phyloP scores from a whole-genome alignment of 768 basidiomycete species.

The Mycena belliarum region DNA sequence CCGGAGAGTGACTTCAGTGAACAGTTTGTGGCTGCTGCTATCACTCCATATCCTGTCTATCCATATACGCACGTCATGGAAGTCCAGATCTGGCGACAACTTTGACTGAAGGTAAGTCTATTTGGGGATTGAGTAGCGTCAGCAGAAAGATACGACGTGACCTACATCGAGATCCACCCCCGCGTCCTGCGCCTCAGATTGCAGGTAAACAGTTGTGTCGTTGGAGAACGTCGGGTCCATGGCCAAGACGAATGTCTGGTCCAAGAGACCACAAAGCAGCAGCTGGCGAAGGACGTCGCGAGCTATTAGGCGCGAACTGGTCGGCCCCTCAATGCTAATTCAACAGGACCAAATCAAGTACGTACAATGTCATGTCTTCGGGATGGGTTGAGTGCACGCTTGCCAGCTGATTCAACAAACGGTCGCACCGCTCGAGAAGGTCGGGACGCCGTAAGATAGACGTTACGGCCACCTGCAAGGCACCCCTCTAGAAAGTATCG shows the following conservation, averaged over 20 bases:
- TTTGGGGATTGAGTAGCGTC: conserved; percentile 13
- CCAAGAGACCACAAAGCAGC: conserved; percentile 52
- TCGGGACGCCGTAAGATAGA: conserved; percentile 52
- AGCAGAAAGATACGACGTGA: conserved; percentile 4
- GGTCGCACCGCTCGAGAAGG: conserved; percentile 56
- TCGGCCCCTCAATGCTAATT: neutral
- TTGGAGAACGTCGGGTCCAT: conserved; percentile 53
- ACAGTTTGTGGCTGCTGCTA: conserved; percentile 53
- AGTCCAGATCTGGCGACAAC: conserved; percentile 49
- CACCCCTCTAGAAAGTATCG: conserved; percentile 31
- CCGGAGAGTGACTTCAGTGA: conserved; percentile 58
- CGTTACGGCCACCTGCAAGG: conserved; percentile 52
- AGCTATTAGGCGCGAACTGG: conserved; percentile 36
- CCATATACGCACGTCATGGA: conserved; percentile 40
- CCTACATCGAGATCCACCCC: conserved; percentile 61
- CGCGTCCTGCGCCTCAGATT: conserved; percentile 60
- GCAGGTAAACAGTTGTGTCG: conserved; percentile 50
- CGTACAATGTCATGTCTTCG: conserved; percentile 33
- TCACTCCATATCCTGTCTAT: conserved; percentile 55
- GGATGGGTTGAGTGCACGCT: conserved; percentile 25
- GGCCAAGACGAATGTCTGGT: conserved; percentile 50
- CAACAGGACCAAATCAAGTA: neutral
- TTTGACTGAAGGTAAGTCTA: conserved; percentile 61
- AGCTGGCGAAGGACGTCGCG: conserved; percentile 61
- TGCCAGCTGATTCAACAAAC: conserved; percentile 37